Conservation (phyloP, 2,329 filamentous ascomycete species). For the Talaromyces rugulosus region DNA sequence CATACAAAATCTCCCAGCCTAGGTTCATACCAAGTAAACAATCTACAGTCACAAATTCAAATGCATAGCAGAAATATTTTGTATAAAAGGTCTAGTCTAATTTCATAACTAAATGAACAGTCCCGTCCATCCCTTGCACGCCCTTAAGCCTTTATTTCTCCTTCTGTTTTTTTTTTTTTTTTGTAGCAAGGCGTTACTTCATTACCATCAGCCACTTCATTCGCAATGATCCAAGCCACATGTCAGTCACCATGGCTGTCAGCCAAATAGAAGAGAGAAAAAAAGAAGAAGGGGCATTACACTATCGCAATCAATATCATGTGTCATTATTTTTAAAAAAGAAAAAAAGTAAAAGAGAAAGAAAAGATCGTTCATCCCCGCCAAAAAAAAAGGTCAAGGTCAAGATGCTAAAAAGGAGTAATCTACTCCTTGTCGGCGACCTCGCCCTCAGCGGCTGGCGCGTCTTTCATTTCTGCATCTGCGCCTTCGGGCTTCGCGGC, state of each 20-base stretch:
- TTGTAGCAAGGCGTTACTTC: background rate
- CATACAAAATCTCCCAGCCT: too few relatives aligned
- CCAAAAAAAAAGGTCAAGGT: background rate
- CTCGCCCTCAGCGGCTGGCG: constrained; percentile 39
- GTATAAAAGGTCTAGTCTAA: constrained; percentile 1
- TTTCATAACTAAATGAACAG: background rate
- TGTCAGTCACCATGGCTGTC: background rate
- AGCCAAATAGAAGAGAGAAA: background rate
- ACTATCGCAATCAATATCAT: constrained; percentile 1
- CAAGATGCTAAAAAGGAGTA: too few relatives aligned
- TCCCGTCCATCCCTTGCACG: background rate
- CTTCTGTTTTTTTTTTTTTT: background rate
- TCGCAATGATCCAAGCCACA: background rate
- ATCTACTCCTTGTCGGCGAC: constrained; percentile 14
- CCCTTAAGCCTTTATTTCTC: background rate
- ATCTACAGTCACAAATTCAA: background rate
- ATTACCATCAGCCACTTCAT: background rate
- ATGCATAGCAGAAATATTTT: background rate
- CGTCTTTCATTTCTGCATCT: constrained; percentile 59
- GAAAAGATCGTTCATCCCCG: background rate
- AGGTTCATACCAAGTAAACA: too few relatives aligned
- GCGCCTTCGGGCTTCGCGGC: constrained; percentile 28
- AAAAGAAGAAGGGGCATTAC: background rate
- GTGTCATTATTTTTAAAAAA: constrained; percentile 2
- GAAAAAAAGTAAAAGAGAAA: background rate